phyloP scores from a whole-genome alignment of 345 rosid species.

The Eucalyptus erythrocorys region DNA sequence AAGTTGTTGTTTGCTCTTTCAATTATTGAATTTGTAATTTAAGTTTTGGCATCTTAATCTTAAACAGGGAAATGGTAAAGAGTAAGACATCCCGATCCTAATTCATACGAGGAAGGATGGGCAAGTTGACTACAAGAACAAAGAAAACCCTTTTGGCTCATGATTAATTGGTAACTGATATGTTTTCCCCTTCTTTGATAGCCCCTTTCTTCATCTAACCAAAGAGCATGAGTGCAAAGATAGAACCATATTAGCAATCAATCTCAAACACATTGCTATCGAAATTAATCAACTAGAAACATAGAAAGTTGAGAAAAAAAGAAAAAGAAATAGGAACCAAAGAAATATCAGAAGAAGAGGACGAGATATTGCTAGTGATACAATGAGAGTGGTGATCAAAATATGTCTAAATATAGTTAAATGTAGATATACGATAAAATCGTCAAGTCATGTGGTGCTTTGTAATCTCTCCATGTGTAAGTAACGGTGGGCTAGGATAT shows the following conservation, averaged over 20 bases:
- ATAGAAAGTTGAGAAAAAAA: neutral
- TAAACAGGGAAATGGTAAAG: too few species aligned
- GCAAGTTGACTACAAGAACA: neutral
- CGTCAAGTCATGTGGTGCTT: neutral
- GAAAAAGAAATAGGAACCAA: neutral
- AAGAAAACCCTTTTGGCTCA: too few species aligned
- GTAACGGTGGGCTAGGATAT: too few species aligned
- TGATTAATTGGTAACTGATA: neutral
- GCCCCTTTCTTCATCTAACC: neutral
- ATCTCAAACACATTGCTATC: neutral
- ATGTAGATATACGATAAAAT: neutral
- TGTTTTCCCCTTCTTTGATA: neutral
- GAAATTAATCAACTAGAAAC: neutral
- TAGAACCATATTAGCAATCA: neutral
- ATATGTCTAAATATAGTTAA: neutral
- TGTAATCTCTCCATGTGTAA: neutral
- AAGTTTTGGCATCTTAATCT: too few species aligned
- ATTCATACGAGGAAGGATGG: neutral
- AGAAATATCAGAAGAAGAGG: neutral
- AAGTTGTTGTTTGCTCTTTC: too few species aligned
- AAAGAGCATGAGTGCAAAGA: neutral
- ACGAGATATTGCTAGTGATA: neutral
- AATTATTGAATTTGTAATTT: too few species aligned
- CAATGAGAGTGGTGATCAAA: neutral
- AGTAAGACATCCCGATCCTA: neutral